Evolutionary conservation across 1,284 basidiomycete species (phyloP).

Genomic region (Meira nashicola): DNA sequence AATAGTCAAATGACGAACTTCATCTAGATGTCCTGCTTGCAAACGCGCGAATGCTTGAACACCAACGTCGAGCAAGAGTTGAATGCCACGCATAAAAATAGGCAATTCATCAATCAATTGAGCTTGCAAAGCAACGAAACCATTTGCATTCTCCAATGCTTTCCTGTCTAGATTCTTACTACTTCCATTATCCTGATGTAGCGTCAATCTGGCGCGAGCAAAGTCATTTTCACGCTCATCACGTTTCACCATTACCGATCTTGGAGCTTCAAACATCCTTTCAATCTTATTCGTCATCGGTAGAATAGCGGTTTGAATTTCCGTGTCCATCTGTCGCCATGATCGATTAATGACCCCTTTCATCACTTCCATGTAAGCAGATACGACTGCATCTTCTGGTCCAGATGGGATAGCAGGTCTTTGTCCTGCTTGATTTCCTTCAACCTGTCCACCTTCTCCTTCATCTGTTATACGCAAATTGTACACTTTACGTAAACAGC

Average conservation of each 20-base stretch:
- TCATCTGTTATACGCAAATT: neutral
- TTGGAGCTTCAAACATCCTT: constrained; percentile 32
- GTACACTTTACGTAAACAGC: neutral
- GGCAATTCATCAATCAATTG: constrained; percentile 55
- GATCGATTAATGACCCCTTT: constrained; percentile 4
- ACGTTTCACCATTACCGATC: constrained; percentile 49
- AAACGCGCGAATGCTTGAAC: constrained; percentile 47
- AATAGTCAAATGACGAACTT: constrained; percentile 18
- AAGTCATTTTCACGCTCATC: constrained; percentile 52
- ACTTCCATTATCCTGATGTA: constrained; percentile 12
- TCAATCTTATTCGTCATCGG: constrained; percentile 47
- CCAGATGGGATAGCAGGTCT: too few relatives aligned
- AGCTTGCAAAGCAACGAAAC: constrained; percentile 51
- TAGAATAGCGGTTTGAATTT: constrained; percentile 25
- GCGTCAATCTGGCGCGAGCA: constrained; percentile 37
- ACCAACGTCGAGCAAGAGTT: constrained; percentile 51
- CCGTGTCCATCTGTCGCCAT: constrained; percentile 31
- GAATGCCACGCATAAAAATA: constrained; percentile 50
- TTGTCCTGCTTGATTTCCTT: neutral
- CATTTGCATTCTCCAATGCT: constrained; percentile 42
- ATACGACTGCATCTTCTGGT: neutral
- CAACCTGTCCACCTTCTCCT: neutral
- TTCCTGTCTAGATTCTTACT: constrained; percentile 29
- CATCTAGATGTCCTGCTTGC: constrained; percentile 39
- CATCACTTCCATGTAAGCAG: neutral